phyloP scores from a whole-genome alignment of 176 grass and related monocot species.

The Bromus sterilis region DNA sequence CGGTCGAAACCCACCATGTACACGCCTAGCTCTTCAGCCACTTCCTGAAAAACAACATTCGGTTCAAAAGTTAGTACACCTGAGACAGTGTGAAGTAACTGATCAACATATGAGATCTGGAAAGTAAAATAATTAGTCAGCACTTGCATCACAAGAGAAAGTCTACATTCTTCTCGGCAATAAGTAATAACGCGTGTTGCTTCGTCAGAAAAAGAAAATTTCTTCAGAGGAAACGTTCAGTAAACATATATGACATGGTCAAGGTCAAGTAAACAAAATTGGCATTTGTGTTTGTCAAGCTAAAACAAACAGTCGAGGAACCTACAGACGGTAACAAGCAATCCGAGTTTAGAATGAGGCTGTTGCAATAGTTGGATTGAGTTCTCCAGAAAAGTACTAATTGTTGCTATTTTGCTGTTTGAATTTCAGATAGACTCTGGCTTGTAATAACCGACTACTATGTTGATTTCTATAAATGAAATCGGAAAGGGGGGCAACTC shows the following conservation, averaged over 20 bases:
- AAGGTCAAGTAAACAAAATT: not conserved
- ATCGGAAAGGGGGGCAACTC: too few species aligned
- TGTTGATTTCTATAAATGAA: too few species aligned
- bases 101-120: not conserved
- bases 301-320: not conserved
- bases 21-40: slow-evolving; percentile 58
- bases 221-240: not conserved
- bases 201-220: not conserved
- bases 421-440: too few species aligned
- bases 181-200: not conserved
- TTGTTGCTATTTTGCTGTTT: too few species aligned
- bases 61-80: not conserved
- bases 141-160: not conserved
- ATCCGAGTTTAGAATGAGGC: not conserved
- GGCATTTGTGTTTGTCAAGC: not conserved
- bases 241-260: not conserved
- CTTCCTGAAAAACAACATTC: slow-evolving; percentile 26
- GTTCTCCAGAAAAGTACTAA: too few species aligned
- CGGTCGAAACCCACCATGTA: slow-evolving; percentile 80
- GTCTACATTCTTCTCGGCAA: not conserved
- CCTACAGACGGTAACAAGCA: not conserved
- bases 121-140: not conserved
- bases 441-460: too few species aligned
- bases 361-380: not conserved
- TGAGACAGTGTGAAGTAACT: not conserved